These are phyloP conservation scores for Penicillium robsamsonii DNA, from an alignment of 495 filamentous ascomycete species.

Conservation along the genomic window DNA sequence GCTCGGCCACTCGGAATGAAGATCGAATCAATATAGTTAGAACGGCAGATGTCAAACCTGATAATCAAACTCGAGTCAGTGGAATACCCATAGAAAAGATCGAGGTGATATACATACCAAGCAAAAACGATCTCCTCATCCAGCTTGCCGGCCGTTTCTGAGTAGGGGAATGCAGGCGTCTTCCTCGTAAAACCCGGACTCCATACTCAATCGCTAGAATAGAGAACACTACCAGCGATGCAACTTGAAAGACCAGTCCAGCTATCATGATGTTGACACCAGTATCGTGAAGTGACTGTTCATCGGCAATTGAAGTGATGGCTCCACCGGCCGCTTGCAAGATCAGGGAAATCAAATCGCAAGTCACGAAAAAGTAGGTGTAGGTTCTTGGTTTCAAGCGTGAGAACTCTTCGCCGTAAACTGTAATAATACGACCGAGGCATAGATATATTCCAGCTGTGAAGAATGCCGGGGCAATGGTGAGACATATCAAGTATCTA, in stretches of 20 bases:
- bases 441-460: slow-evolving; percentile 56
- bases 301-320: slow-evolving; percentile 45
- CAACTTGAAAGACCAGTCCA: slow-evolving; percentile 54
- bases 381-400: slow-evolving; percentile 50
- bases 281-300: slow-evolving; percentile 19
- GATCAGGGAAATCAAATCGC: slow-evolving; percentile 53
- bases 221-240: slow-evolving; percentile 53
- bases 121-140: slow-evolving; percentile 19
- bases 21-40: slow-evolving; percentile 60
- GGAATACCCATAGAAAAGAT: neutral
- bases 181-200: slow-evolving; percentile 1
- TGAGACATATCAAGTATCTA: slow-evolving; percentile 51
- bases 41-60: slow-evolving; percentile 49
- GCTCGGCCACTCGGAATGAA: slow-evolving; percentile 63
- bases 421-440: slow-evolving; percentile 51
- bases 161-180: slow-evolving; percentile 11
- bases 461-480: slow-evolving; percentile 56
- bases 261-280: slow-evolving; percentile 57
- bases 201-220: slow-evolving; percentile 45
- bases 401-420: slow-evolving; percentile 47
- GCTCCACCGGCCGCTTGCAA: slow-evolving; percentile 55
- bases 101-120: slow-evolving; percentile 7
- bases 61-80: slow-evolving; percentile 5
- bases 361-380: slow-evolving; percentile 51
- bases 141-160: slow-evolving; percentile 4